Base-by-base conservation (phyloP, 352 stramenopile species). In the Phytophthora podocarpi region DNA sequence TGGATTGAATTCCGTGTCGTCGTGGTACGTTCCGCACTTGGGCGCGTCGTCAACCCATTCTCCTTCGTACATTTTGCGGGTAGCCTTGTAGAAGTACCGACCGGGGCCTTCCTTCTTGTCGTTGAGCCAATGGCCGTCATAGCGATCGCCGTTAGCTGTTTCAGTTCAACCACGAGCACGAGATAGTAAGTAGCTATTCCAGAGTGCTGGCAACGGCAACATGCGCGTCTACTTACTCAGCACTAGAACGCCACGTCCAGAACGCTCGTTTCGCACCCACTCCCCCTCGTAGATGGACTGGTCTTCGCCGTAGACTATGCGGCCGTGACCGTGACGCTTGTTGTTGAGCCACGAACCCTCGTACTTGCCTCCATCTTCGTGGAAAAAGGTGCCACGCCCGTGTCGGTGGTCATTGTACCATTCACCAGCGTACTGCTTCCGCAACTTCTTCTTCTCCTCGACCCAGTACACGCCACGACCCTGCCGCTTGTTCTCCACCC, bases 21-120 rank as follows among this genome's bases (percentile, higher is more conserved):
- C 73, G 47, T 75, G 64, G 59, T 89, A 91, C 3, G 72, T 87
- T 2, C 90, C 90, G 52, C 88, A 97, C 36, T 90, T 80, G 0
- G 90, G 83, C 0, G 76, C 68, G 16, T 71, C 89, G 27, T 89
- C 78, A 12, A 89, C 82, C 91, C 91, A 98, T 63, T 97, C 87
- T 28, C 88, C 91, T 70, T 96, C 85, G 72, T 97, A 97, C 41
- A 93, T 72, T 48, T 94, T 94, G 43, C 78, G 67, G 7, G 85
- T 96, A 2, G 70, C 76, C 55, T 87, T 89, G 68, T 96, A 97
- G 69, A 85, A 89, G 57, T 85, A 96, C 28, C 80, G 69, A 18
- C 91, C 90, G 4, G 82, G 76, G 0, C 89, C 89, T 84, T 97
- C 83, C 64, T 97, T 97, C 55, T 92, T 85, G 73, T 95, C 90